Base-by-base conservation (phyloP, 495 filamentous ascomycete genomes). In the Neurospora cerealis region DNA sequence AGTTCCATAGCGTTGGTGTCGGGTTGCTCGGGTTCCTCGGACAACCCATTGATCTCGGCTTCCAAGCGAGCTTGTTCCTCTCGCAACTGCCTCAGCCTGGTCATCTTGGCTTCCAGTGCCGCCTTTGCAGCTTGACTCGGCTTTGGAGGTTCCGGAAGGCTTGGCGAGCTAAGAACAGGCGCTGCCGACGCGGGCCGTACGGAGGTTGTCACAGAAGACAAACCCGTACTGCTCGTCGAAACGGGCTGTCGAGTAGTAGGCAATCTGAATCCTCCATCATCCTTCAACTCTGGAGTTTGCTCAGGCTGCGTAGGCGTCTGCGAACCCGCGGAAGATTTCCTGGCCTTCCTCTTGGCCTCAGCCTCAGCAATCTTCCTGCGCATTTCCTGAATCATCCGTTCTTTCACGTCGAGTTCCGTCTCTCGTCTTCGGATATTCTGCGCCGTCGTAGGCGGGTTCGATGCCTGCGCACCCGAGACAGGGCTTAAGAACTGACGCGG, bases 351-450 rank as follows among this genome's bases (percentile, higher is more conserved):
- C 73, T 86, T 88, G 40, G 91, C 87, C 79, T 96, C 93, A 42
- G 90, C 86, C 77, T 93, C 90, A 19, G 91, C 92, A 79, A 97
- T 95, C 72, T 87, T 90, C 79, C 87, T 87, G 75, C 89, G 93
- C 85, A 95, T 88, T 46, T 86, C 86, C 79, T 92, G 88, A 70
- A 97, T 95, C 73, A 91, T 88, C 74, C 88, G 85, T 72, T 93
- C 87, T 77, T 91, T 92, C 32, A 84, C 75, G 70, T 88, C 86
- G 10, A 97, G 85, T 69, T 91, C 87, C 40, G 90, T 88, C 69
- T 82, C 81, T 37, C 73, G 71, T 40, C 66, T 73, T 44, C 69
- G 76, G 37, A 48, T 72, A 69, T 74, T 74, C 13, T 70, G 60
- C 28, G 72, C 72, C 44, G 72, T 44, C 5, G 42, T 71, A 19